Conservation (phyloP, 768 basidiomycete genomes). For the Russula ochroleuca region DNA sequence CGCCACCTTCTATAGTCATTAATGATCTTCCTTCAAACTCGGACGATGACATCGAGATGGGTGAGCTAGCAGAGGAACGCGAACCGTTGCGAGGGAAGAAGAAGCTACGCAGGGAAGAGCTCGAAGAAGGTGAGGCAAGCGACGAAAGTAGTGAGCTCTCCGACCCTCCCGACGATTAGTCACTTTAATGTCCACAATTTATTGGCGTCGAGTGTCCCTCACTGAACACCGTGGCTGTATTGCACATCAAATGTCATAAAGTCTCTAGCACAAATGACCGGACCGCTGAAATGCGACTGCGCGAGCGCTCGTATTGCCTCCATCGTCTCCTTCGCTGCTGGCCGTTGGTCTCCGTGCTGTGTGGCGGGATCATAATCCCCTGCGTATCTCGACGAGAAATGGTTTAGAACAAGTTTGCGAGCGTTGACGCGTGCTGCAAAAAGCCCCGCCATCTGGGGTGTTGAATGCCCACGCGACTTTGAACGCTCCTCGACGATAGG, state of each 20-base stretch:
- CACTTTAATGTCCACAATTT: constrained; percentile 2
- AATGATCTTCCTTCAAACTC: constrained; percentile 25
- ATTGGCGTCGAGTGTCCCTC: constrained; percentile 13
- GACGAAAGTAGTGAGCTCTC: constrained; percentile 75
- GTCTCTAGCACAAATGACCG: constrained; percentile 68
- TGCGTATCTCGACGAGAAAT: constrained; percentile 79
- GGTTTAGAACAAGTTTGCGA: constrained; percentile 66
- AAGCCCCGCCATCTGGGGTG: constrained; percentile 82
- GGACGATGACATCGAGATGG: constrained; percentile 81
- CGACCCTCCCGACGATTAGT: constrained; percentile 59
- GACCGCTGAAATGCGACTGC: constrained; percentile 47
- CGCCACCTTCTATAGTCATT: constrained; percentile 25
- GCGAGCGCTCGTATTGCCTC: constrained; percentile 57
- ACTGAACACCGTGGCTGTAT: constrained; percentile 29
- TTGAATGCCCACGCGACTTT: constrained; percentile 81
- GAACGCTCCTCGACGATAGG: constrained; percentile 58
- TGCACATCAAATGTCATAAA: constrained; percentile 65
- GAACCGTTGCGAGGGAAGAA: constrained; percentile 48
- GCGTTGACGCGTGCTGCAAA: constrained; percentile 70
- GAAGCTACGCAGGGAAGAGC: constrained; percentile 56
- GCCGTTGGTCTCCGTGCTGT: constrained; percentile 31
- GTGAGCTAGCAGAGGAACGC: constrained; percentile 77
- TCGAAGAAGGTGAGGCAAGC: constrained; percentile 85
- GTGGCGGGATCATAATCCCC: constrained; percentile 55
- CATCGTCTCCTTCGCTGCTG: constrained; percentile 50